Base-by-base conservation (phyloP, 2,329 filamentous ascomycete genomes). In the Cladobotryum protrusum region DNA sequence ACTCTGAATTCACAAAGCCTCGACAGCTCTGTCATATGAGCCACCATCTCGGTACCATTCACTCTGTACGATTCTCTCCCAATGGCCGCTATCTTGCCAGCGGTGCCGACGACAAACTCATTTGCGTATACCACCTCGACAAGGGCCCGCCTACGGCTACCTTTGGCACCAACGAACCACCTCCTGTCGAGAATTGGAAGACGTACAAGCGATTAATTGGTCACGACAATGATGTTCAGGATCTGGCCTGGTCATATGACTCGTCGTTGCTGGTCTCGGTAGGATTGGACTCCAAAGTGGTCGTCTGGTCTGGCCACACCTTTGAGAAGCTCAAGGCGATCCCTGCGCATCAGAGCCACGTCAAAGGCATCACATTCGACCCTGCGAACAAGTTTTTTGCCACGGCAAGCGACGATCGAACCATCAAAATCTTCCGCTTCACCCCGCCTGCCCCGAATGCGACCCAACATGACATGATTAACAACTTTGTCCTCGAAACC, bases 311-410 rank as follows among this genome's bases (percentile, higher is more conserved):
- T 1, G 95, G 93, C 1, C 87, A 95, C 69, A 97, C 91, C 0
- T 99, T 99, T 60, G 93, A 99, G 72, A 97, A 95, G 72, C 78
- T 99, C 57, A 97, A 97, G 77, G 92, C 89, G 3, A 74, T 99
- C 5, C 84, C 90, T 2, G 86, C 91, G 52, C 93, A 99, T 68
- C 89, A 95, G 67, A 96, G 90, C 66, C 95, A 97, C 66, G 93
- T 99, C 72, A 99, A 99, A 68, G 93, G 95, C 54, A 95, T 99
- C 61, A 96, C 92, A 0, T 99, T 99, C 64, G 93, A 99, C 64
- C 93, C 93, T 1, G 93, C 93, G 39, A 97, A 97, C 73, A 99
- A 97, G 66, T 99, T 96, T 74, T 99, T 99, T 69, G 93, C 95
- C 14, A 99, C 95, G 0, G 91, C 95, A 2, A 96, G 90, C 70